Base-by-base conservation (phyloP, 1,284 basidiomycete species). In the Salmacisia buchloeana region DNA sequence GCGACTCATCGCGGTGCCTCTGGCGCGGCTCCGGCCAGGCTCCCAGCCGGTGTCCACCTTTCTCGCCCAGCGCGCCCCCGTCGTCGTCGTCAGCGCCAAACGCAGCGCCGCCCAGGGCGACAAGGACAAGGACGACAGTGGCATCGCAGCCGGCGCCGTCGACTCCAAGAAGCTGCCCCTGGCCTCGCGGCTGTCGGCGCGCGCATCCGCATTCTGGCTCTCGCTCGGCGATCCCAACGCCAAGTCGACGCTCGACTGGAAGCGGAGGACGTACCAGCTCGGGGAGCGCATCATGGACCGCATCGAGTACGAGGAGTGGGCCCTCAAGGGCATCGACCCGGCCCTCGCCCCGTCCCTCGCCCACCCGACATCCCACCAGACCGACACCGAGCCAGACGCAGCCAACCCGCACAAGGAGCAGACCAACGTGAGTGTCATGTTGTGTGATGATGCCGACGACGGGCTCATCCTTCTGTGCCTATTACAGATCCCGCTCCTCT, bases 301-400 rank as follows among this genome's bases (percentile, higher is more conserved):
- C 1, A 76, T 79, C 64, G 74, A 74, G 45, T 78, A 78, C 39
- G 71, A 78, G 54, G 77, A 79, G 46, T 79, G 77, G 77, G 75
- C 74, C 15, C 64, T 79, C 31, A 79, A 79, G 59, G 74, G 70
- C 3, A 73, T 79, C 25, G 76, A 76, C 60, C 74, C 70, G 6
- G 68, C 69, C 2, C 56, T 75, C 52, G 74, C 71, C 0, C 75
- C 75, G 4, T 64, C 61, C 27, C 58, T 74, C 21, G 34, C 31
- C 6, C 49, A 54, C 29, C 49, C 49, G 9, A 54, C 49, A 27
- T 54, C 49, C 9, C 49, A 54, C 49, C 49, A 54, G 29, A 29
- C 49, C 3, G 49, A 54, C 13, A 54, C 6, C 25, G 49, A 54
- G 27, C 59, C 2, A 52, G 21, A 0, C 63, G 66, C 12, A 66